These are phyloP conservation scores for Prunus campanulata DNA, from an alignment of 306 rosid genomes.

Conservation along the genomic window DNA sequence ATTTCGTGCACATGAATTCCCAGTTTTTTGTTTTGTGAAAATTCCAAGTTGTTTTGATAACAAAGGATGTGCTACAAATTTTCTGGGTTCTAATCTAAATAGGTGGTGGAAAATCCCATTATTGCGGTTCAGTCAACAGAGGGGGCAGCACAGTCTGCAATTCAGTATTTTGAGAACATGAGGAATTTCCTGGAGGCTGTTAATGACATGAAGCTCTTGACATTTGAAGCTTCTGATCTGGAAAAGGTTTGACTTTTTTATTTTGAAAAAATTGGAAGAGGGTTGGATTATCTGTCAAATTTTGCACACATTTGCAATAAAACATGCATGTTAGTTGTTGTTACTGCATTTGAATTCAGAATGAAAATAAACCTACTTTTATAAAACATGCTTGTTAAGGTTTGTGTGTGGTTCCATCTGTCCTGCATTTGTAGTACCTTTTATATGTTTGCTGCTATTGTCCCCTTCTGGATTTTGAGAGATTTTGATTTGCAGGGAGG, in stretches of 20 bases:
- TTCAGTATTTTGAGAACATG: constrained; percentile 96
- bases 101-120: constrained; percentile 85
- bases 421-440: no score
- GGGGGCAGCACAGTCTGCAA: constrained; percentile 90
- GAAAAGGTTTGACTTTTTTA: constrained; percentile 58
- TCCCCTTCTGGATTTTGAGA: neutral
- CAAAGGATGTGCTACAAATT: neutral
- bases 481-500: constrained; percentile 68
- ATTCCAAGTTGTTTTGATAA: neutral
- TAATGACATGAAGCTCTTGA: constrained; percentile 74
- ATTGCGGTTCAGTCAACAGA: constrained; percentile 63
- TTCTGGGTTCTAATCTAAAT: neutral
- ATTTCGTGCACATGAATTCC: neutral
- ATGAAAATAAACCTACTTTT: neutral
- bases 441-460: neutral
- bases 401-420: no score
- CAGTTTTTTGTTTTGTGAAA: neutral
- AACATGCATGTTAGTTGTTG: neutral
- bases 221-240: constrained; percentile 92
- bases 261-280: neutral
- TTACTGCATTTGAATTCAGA: neutral
- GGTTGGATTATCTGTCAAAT: neutral
- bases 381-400: neutral
- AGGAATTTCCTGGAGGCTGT: constrained; percentile 93
- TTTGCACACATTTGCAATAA: neutral